Base-by-base conservation (phyloP, 176 grass and related monocot species). In the Oryza longistaminata region DNA sequence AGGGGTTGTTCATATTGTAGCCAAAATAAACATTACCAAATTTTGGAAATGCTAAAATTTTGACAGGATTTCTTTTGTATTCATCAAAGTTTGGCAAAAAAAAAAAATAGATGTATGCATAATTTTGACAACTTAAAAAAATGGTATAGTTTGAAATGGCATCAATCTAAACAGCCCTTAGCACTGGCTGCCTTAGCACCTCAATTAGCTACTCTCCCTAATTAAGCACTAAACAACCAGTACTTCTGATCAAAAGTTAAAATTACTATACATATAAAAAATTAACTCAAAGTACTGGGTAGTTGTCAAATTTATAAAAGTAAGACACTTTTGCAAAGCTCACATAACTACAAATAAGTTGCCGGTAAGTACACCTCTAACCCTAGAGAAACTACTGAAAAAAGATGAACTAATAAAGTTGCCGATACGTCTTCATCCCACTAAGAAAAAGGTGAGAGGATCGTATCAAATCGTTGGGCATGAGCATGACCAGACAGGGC, bases 401-500 rank as follows among this genome's bases (percentile, higher is more conserved):
- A 31, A 75, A 14, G 76, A 64, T 42, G 11, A 60, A 45, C 7
- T 61, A 61, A 61, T 29, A 40, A 40, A 72, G 65, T 70, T 71
- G 58, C n/a, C 9, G 25, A 49, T 48, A 19, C 39, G 64, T 40
- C 42, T 66, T 80, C 78, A 87, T 61, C 33, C 46, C 78, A 87
- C 62, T 22, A 29, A 74, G 27, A 21, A 35, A 7, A 45, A 68
- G 26, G 24, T 13, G 44, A 73, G 19, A 22, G 67, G 55, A 22
- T 61, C 55, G 55, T 22, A 34, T 19, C 74, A 70, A 67, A 90
- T 86, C 83, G 82, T 78, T 48, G 34, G 73, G 72, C 26, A 82
- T 68, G 77, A 61, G 7, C 55, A 61, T n/a, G 55, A 61, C 21
- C 21, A n/a, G 7, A 43, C 45, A 78, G n/a, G 25, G 60, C 73